Percentiles rank a stretch among this genome's conserved stretches.
These are phyloP conservation scores for Astraeus odoratus DNA, from an alignment of 768 basidiomycete species.

Conservation along the genomic window DNA sequence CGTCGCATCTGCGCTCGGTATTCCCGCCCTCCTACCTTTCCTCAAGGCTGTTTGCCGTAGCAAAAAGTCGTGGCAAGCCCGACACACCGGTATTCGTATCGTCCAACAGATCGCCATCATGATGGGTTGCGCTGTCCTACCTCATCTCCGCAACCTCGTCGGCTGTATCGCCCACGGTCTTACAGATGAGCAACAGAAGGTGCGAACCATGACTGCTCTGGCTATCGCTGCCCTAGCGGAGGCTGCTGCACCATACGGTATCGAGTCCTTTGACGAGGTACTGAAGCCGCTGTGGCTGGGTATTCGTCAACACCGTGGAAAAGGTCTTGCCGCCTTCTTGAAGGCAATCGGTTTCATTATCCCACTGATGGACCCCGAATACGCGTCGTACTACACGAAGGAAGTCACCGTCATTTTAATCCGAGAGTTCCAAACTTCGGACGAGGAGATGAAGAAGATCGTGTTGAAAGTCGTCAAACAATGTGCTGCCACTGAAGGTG, in stretches of 20 bases:
- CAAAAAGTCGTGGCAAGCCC: conserved; percentile 99
- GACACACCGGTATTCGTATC: conserved; percentile 98
- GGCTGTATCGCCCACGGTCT: conserved; percentile 87
- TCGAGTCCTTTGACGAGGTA: conserved; percentile 98
- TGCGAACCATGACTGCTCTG: conserved; percentile 73
- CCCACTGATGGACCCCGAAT: conserved; percentile 99
- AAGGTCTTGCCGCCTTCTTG: conserved; percentile 70
- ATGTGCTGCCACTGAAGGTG: conserved; percentile 97
- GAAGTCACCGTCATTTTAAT: conserved; percentile 96
- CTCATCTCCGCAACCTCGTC: conserved; percentile 93
- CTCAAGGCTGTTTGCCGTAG: conserved; percentile 97
- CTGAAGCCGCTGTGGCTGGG: conserved; percentile 75
- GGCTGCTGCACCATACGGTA: conserved; percentile 96
- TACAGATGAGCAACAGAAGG: conserved; percentile 75
- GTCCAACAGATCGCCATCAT: conserved; percentile 99
- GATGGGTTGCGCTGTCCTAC: conserved; percentile 99
- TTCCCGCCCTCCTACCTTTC: conserved; percentile 96
- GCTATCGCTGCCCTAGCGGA: conserved; percentile 89
- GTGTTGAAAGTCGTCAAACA: conserved; percentile 99
- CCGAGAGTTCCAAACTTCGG: conserved; percentile 97
- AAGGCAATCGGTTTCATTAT: conserved; percentile 99
- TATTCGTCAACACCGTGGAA: conserved; percentile 72
- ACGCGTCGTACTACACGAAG: conserved; percentile 98
- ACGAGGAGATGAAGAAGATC: conserved; percentile 99
- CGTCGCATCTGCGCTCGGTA: conserved; percentile 96